phyloP scores from a whole-genome alignment of 768 basidiomycete genomes.

The Lentinula edodes region DNA sequence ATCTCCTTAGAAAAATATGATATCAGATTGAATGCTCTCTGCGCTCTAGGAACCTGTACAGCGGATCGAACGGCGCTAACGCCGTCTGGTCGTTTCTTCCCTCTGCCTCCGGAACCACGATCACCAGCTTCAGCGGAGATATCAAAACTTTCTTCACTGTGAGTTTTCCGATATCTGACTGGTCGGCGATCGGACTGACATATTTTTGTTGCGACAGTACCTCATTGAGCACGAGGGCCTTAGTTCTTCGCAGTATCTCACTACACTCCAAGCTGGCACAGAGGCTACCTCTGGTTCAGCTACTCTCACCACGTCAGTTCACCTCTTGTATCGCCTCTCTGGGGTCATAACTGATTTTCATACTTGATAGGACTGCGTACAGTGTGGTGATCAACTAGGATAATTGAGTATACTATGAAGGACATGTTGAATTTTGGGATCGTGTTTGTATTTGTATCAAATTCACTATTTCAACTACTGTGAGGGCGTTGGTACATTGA shows the following conservation, averaged over 20 bases:
- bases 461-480: no score
- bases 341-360: neutral
- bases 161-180: neutral
- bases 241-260: conserved; percentile 48
- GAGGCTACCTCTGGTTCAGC: conserved; percentile 58
- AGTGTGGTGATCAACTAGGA: neutral
- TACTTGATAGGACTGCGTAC: neutral
- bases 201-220: conserved; percentile 29
- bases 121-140: conserved; percentile 5
- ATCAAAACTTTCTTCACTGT: conserved; percentile 5
- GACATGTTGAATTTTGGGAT: neutral
- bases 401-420: neutral
- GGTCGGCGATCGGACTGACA: neutral
- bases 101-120: neutral
- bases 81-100: conserved; percentile 2
- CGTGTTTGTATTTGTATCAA: neutral
- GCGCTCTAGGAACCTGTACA: conserved; percentile 2
- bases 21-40: neutral
- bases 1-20: neutral
- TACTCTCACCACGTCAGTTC: conserved; percentile 45
- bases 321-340: neutral
- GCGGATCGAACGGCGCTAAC: conserved; percentile 1
- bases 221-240: conserved; percentile 42
- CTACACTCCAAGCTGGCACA: conserved; percentile 55
- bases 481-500: neutral